phyloP scores from a whole-genome alignment of 495 filamentous ascomycete genomes.

The Neurospora discreta region DNA sequence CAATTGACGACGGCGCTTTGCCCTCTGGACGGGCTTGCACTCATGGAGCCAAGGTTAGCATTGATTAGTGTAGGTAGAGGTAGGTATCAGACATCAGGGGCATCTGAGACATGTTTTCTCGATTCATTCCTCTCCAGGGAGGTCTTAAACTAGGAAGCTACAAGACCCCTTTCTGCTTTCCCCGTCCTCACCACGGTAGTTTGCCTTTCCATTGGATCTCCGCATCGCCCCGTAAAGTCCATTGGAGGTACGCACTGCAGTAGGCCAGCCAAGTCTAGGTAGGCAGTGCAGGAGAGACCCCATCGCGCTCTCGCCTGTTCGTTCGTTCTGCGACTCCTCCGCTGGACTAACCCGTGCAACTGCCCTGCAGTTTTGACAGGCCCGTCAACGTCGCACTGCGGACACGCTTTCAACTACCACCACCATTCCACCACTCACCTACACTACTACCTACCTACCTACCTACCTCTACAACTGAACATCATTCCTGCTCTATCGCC shows the following conservation, averaged over 20 bases:
- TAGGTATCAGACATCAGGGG: background rate
- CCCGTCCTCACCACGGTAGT: background rate
- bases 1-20: background rate
- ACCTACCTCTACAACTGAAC: background rate
- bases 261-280: background rate
- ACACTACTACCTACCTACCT: background rate
- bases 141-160: background rate
- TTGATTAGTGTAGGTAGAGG: no score
- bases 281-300: background rate
- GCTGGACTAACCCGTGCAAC: background rate
- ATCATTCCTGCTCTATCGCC: background rate
- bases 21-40: background rate
- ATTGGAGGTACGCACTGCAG: background rate
- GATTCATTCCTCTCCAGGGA: background rate
- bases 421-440: background rate
- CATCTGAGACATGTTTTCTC: background rate
- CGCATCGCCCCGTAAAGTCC: background rate
- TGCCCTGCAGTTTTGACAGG: background rate
- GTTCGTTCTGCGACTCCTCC: background rate
- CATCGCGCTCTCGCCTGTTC: background rate
- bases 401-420: background rate
- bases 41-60: background rate
- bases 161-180: background rate
- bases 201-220: background rate
- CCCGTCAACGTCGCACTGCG: background rate